These are phyloP conservation scores for Mallotus nudiflorus DNA, from an alignment of 345 rosid genomes.

Conservation along the genomic window DNA sequence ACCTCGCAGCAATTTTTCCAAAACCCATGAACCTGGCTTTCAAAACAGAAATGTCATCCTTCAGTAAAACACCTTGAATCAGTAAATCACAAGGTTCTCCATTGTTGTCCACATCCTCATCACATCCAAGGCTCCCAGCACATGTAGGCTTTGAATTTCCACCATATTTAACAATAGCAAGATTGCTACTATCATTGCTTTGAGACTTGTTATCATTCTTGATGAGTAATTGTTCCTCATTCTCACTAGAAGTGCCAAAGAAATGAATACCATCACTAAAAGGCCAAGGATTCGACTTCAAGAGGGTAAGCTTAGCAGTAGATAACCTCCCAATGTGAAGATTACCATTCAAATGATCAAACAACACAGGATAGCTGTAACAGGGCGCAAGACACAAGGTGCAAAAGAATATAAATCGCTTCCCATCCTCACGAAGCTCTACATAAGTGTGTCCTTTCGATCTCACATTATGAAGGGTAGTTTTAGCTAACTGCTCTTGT, in stretches of 20 bases:
- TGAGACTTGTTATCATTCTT: constrained; percentile 30
- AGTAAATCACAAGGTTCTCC: constrained; percentile 33
- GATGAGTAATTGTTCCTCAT: constrained; percentile 28
- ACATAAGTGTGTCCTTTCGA: constrained; percentile 72
- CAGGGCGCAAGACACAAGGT: constrained; percentile 84
- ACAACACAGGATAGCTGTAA: constrained; percentile 68
- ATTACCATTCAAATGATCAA: constrained; percentile 73
- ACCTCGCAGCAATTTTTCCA: constrained; percentile 62
- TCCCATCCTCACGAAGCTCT: constrained; percentile 81
- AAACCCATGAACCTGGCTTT: constrained; percentile 55
- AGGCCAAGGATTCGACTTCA: constrained; percentile 84
- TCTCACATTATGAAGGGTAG: constrained; percentile 60
- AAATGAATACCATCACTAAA: constrained; percentile 82
- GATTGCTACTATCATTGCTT: constrained; percentile 32
- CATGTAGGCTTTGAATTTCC: constrained; percentile 17
- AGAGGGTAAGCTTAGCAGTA: constrained; percentile 69
- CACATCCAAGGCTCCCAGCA: constrained; percentile 18
- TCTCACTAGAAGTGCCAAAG: constrained; percentile 52
- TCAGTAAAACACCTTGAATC: constrained; percentile 55
- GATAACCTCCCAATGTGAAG: constrained; percentile 71
- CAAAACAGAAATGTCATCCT: constrained; percentile 59
- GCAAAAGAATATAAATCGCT: constrained; percentile 75
- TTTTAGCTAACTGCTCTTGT: constrained; percentile 68
- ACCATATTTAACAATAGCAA: constrained; percentile 57
- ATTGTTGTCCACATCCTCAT: constrained; percentile 25